phyloP scores from a whole-genome alignment of 2,329 filamentous ascomycete genomes.

The Colletotrichum truncatum region DNA sequence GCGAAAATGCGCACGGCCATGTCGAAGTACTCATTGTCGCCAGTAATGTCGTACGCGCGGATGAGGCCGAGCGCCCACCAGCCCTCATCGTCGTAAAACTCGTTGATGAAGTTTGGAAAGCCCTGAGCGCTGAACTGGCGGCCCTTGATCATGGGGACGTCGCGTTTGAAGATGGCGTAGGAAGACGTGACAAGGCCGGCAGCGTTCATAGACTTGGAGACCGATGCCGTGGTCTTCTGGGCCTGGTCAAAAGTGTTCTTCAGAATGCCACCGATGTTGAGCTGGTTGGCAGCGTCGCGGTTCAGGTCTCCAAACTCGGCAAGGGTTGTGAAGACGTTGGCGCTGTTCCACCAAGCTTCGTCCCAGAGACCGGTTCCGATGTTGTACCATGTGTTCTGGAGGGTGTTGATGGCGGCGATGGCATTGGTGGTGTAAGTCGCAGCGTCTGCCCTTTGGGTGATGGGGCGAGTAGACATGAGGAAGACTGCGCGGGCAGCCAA shows the following conservation, averaged over 20 bases:
- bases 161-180: conserved; percentile 42
- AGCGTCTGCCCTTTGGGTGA: conserved; percentile 20
- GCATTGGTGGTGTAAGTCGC: conserved; percentile 44
- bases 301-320: conserved; percentile 59
- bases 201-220: conserved; percentile 47
- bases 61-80: conserved; percentile 72
- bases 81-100: conserved; percentile 68
- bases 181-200: conserved; percentile 47
- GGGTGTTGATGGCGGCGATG: conserved; percentile 45
- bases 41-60: conserved; percentile 63
- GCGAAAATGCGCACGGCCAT: conserved; percentile 62
- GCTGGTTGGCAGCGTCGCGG: conserved; percentile 41
- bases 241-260: conserved; percentile 56
- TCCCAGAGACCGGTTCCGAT: conserved; percentile 68
- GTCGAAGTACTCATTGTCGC: conserved; percentile 60
- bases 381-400: conserved; percentile 71
- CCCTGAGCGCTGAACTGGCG: conserved; percentile 35
- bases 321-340: conserved; percentile 71
- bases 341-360: conserved; percentile 78
- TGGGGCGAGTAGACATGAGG: conserved; percentile 29
- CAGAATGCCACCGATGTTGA: conserved; percentile 51
- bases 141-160: conserved; percentile 38
- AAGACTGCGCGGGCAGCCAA: conserved; percentile 30
- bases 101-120: conserved; percentile 56
- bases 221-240: conserved; percentile 48